Evolutionary conservation across 805 yeast genomes (phyloP).

Genomic region (Blastobotrys parvus): DNA sequence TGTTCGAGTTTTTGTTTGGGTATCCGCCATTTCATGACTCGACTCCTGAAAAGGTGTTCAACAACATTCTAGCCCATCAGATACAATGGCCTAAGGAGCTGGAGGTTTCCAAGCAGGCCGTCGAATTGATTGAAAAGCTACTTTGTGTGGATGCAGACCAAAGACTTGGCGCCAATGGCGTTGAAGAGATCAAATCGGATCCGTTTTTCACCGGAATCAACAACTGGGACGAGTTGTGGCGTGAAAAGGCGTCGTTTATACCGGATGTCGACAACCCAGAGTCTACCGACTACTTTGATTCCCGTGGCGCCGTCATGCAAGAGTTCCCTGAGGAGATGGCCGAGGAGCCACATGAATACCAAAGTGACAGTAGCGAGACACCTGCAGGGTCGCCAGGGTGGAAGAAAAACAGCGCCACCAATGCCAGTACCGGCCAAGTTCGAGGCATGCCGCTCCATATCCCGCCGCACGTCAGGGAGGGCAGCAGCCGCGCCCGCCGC

Average conservation of each 20-base stretch:
- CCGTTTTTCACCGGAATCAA: slow-evolving; percentile 59
- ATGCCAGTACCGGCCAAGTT: too few relatives aligned
- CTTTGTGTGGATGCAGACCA: slow-evolving; percentile 53
- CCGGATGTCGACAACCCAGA: slow-evolving; percentile 76
- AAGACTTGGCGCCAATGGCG: slow-evolving; percentile 69
- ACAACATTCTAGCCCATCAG: slow-evolving; percentile 61
- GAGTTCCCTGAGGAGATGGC: slow-evolving; percentile 46
- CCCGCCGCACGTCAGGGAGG: slow-evolving; percentile 54
- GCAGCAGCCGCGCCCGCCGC: slow-evolving; percentile 58
- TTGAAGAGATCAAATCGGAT: slow-evolving; percentile 70
- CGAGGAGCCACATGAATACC: slow-evolving; percentile 1
- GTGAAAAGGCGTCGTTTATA: slow-evolving; percentile 68
- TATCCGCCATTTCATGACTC: slow-evolving; percentile 89
- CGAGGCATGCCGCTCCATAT: slow-evolving; percentile 36
- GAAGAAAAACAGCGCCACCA: slow-evolving; percentile 4
- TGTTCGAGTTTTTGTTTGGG: slow-evolving; percentile 87
- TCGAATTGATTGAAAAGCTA: slow-evolving; percentile 56
- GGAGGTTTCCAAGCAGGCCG: slow-evolving; percentile 18
- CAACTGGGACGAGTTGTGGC: slow-evolving; percentile 68
- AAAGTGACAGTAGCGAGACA: slow-evolving; percentile 11
- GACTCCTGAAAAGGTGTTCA: slow-evolving; percentile 73
- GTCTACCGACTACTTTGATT: slow-evolving; percentile 83
- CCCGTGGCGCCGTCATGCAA: slow-evolving; percentile 73
- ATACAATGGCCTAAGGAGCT: slow-evolving; percentile 79
- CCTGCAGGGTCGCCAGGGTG: slow-evolving; percentile 1